phyloP scores from a whole-genome alignment of 2,329 filamentous ascomycete genomes.

The Aspergillus floridensis region DNA sequence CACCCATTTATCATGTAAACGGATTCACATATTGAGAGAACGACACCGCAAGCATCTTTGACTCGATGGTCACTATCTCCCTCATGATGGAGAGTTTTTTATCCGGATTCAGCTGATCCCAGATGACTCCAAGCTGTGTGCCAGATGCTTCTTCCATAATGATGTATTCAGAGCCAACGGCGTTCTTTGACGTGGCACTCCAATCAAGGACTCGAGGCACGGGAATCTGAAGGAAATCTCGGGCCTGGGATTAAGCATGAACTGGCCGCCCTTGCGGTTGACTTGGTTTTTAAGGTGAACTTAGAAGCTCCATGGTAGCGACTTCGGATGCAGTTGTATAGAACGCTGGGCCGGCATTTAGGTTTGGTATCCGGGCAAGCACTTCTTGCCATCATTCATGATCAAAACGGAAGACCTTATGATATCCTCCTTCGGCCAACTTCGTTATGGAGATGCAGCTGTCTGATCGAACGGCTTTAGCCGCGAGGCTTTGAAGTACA shows the following conservation, averaged over 20 bases:
- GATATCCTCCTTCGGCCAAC: conserved; percentile 37
- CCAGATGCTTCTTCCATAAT: conserved; percentile 31
- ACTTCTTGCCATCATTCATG: conserved; percentile 19
- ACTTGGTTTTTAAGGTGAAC: background rate
- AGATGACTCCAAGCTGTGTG: conserved; percentile 25
- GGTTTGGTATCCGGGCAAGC: conserved; percentile 22
- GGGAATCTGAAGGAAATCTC: conserved; percentile 15
- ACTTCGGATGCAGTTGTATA: conserved; percentile 24
- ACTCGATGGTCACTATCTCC: conserved; percentile 36
- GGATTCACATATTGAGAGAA: conserved; percentile 31
- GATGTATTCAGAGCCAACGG: conserved; percentile 28
- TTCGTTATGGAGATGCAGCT: conserved; percentile 38
- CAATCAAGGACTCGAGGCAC: conserved; percentile 18
- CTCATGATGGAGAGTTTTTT: conserved; percentile 21
- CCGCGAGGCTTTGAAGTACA: conserved; percentile 32
- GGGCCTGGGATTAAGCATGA: background rate
- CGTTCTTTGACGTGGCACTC: conserved; percentile 19
- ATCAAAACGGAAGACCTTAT: conserved; percentile 33
- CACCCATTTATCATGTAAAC: background rate
- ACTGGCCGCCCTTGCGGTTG: too few relatives aligned
- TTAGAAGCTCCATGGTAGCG: conserved; percentile 26
- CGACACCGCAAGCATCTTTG: conserved; percentile 37
- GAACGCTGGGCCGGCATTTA: conserved; percentile 21
- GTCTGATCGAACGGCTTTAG: conserved; percentile 24
- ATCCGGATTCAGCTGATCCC: conserved; percentile 25